A percentile compares a stretch with the other conserved stretches of the same genome.
Conservation (phyloP, 257 asterid genomes). For the Ilex aquifolium region DNA sequence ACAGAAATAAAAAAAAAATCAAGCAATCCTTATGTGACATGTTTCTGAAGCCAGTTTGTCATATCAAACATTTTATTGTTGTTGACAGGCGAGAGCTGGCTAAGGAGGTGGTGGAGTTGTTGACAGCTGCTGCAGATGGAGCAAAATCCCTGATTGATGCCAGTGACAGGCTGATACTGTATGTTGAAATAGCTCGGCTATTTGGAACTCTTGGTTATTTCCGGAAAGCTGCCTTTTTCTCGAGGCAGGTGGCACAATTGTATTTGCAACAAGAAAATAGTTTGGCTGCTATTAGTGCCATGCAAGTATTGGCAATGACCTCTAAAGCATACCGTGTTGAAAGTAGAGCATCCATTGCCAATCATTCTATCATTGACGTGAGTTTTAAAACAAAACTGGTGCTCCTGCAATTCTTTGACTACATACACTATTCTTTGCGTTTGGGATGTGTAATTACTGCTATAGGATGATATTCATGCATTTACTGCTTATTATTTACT, state of each 20-base stretch:
- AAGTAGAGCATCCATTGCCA: constrained; percentile 71
- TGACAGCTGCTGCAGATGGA: constrained; percentile 96
- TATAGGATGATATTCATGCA: too few species aligned
- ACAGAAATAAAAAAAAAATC: background rate
- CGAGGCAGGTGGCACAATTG: constrained; percentile 95
- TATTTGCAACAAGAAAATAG: constrained; percentile 94
- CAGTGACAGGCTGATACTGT: constrained; percentile 81
- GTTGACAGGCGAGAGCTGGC: constrained; percentile 81
- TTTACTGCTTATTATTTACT: background rate
- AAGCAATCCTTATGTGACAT: background rate
- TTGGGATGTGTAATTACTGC: background rate
- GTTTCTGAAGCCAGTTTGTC: background rate
- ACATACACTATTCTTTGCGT: background rate
- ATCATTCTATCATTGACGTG: constrained; percentile 45
- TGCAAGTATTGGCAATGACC: constrained; percentile 99
- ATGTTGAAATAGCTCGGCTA: constrained; percentile 90
- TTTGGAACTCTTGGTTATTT: constrained; percentile 92
- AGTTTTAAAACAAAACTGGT: constrained; percentile 15
- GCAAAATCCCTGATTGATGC: constrained; percentile 94
- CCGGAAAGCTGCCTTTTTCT: constrained; percentile 97
- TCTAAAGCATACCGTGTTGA: constrained; percentile 95
- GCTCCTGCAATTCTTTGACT: background rate
- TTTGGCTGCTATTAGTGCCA: constrained; percentile 92
- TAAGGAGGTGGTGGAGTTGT: constrained; percentile 85
- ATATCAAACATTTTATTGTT: constrained; percentile 9